Base-by-base conservation (phyloP, 768 basidiomycete genomes). In the Tephrocybe sp. region DNA sequence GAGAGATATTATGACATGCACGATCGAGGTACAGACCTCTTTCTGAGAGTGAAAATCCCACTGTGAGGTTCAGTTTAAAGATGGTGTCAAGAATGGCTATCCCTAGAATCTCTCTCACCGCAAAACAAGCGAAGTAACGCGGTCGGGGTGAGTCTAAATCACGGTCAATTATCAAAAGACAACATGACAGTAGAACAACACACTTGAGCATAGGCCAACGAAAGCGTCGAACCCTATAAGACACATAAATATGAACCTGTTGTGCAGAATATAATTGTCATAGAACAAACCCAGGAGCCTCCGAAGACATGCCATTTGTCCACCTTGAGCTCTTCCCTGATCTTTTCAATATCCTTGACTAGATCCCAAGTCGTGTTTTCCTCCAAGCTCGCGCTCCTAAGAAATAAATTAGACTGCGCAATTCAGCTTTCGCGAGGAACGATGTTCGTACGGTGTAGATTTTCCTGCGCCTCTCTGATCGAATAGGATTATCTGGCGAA, bases 341-440 rank as follows among this genome's bases (percentile, higher is more conserved):
- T 70, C 60, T 73, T 85, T 65, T 98, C 95, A 9, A 93, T 83
- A 62, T 98, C 95, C 56, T 81, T 87, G 20, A 98, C 92, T 36
- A 96, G 82, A 62, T 92, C 87, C 91, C 90, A 93, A 4, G 94
- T 97, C 2, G 92, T 97, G 68, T 98, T 98, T 45, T 93, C 86
- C 57, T 89, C 85, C 1, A 86, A 67, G 30, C 68, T 86, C 7
- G 93, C 92, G 49, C 64, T 78, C 67, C 89, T 92, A 40, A 31
- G 19, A 12, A 39, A 52, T 34, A 11, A 33, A 32, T 38, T 14
- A 45, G 7, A 45, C 17, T 10, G n/a, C 50, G 50, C 14, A 45
- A 55, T 46, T n/a, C 2, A 38, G 47, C 10, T 46, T 48, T 38
- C 19, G 41, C 32, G 26, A 16, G 4, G 34, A 38, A 22, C 13